phyloP scores from a whole-genome alignment of 768 basidiomycete species.

The Terana coerulea region DNA sequence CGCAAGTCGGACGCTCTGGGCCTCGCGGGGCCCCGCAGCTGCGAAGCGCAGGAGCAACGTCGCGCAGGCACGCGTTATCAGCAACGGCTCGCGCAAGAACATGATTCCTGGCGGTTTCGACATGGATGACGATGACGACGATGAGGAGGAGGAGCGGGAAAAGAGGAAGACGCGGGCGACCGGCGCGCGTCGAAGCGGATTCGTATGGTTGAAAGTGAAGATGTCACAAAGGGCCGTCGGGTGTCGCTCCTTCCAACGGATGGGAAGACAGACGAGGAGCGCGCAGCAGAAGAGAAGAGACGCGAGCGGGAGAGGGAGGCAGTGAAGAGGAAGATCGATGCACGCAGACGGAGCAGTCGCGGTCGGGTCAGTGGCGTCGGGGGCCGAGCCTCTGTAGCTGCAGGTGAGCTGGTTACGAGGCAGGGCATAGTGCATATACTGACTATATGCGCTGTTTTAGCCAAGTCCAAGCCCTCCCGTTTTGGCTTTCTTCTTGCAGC shows the following conservation, averaged over 20 bases:
- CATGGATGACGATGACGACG: slow-evolving; percentile 47
- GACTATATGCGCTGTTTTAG: slow-evolving; percentile 22
- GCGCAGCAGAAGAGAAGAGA: slow-evolving; percentile 27
- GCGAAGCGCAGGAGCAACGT: slow-evolving; percentile 27
- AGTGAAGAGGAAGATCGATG: slow-evolving; percentile 58
- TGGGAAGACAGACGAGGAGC: slow-evolving; percentile 15
- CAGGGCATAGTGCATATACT: not conserved
- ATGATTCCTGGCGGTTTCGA: slow-evolving; percentile 54
- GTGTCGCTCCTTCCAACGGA: slow-evolving; percentile 30
- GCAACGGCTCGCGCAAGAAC: slow-evolving; percentile 40
- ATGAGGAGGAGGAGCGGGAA: slow-evolving; percentile 29
- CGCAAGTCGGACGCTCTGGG: slow-evolving; percentile 51
- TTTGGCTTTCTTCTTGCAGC: slow-evolving; percentile 70
- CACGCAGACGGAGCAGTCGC: slow-evolving; percentile 66
- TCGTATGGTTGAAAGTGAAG: slow-evolving; percentile 32
- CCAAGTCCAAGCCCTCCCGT: slow-evolving; percentile 46
- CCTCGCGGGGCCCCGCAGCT: slow-evolving; percentile 18
- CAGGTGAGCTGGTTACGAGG: slow-evolving; percentile 29
- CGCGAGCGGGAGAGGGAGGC: slow-evolving; percentile 50
- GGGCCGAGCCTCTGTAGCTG: slow-evolving; percentile 22
- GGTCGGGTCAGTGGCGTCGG: slow-evolving; percentile 40
- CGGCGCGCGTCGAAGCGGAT: slow-evolving; percentile 44
- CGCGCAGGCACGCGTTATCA: slow-evolving; percentile 43
- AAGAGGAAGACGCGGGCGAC: slow-evolving; percentile 29
- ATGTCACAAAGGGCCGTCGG: slow-evolving; percentile 31